phyloP scores from a whole-genome alignment of 2,329 filamentous ascomycete genomes.

The Massarina eburnea region DNA sequence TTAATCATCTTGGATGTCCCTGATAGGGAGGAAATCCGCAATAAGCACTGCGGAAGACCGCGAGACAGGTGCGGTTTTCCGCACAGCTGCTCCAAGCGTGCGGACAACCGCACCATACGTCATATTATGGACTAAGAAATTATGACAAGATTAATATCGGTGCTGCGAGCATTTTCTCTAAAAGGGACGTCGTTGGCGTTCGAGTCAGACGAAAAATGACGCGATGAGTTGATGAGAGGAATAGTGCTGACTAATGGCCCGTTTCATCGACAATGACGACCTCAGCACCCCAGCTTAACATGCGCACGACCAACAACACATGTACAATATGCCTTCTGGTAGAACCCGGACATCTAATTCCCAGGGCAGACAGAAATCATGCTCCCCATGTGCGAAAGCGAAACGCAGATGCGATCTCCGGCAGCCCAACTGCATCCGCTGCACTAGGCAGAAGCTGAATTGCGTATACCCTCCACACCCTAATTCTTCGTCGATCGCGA shows the following conservation, averaged over 20 bases:
- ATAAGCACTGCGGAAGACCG: not conserved
- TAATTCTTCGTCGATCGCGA: not conserved
- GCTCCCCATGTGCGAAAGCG: conserved; percentile 57
- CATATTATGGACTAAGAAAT: no score
- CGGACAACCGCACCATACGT: no score
- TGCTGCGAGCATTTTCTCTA: no score
- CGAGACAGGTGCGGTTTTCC: not conserved
- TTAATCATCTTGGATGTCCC: no score
- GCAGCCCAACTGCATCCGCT: conserved; percentile 56
- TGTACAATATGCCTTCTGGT: conserved; percentile 46
- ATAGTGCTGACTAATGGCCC: conserved; percentile 3
- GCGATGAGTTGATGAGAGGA: not conserved
- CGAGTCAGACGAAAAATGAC: not conserved
- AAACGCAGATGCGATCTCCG: conserved; percentile 60
- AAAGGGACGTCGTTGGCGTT: not conserved
- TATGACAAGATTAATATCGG: no score
- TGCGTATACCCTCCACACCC: conserved; percentile 49
- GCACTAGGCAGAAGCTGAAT: conserved; percentile 49
- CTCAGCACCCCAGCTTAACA: not conserved
- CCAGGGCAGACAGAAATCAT: conserved; percentile 55
- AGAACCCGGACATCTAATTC: conserved; percentile 18
- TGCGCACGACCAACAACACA: conserved; percentile 17
- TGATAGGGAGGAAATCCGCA: no score
- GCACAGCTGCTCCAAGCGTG: no score
- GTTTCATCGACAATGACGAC: not conserved